Percentiles rank a stretch among this genome's conserved stretches.
Conservation (phyloP, 192 early-diverging fungal genomes). For the Radiomyces spectabilis region DNA sequence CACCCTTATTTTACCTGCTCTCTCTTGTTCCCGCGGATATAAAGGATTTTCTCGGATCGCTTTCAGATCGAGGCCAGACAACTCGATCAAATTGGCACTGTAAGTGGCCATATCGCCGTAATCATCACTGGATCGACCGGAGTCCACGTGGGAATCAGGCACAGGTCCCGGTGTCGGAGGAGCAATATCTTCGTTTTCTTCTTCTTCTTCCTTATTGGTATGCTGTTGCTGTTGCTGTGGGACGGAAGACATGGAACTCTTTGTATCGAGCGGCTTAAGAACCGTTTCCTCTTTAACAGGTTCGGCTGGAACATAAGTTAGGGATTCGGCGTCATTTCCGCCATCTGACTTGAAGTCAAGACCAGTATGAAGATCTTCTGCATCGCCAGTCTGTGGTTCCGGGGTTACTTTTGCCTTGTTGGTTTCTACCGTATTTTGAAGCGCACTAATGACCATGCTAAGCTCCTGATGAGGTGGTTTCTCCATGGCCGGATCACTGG, state of each 20-base stretch:
- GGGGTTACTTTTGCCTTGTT: neutral
- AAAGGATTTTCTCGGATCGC: conserved; percentile 3
- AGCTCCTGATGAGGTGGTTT: too few relatives aligned
- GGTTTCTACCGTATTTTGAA: neutral
- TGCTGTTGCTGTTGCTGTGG: neutral
- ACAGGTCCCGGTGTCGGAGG: conserved; percentile 14
- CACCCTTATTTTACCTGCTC: conserved; percentile 5
- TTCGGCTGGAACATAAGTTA: neutral
- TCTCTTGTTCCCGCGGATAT: conserved; percentile 7
- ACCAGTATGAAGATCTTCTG: too few relatives aligned
- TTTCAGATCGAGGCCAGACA: conserved; percentile 8
- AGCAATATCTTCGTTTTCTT: conserved; percentile 1
- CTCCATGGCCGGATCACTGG: too few relatives aligned
- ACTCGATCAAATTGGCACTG: conserved; percentile 9
- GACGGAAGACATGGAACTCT: too few relatives aligned
- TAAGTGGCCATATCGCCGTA: conserved; percentile 6
- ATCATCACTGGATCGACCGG: neutral
- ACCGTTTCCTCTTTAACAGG: neutral
- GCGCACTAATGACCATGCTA: neutral
- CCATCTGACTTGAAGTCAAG: too few relatives aligned
- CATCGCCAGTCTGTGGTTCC: neutral
- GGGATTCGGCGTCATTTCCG: neutral
- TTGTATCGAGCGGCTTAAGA: neutral
- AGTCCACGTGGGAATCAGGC: neutral
- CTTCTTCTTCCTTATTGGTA: neutral